A percentile compares a stretch with the other conserved stretches of the same genome.
phyloP scores from a whole-genome alignment of 371 early-diverging fungal species.

The Mucor plumbeus region DNA sequence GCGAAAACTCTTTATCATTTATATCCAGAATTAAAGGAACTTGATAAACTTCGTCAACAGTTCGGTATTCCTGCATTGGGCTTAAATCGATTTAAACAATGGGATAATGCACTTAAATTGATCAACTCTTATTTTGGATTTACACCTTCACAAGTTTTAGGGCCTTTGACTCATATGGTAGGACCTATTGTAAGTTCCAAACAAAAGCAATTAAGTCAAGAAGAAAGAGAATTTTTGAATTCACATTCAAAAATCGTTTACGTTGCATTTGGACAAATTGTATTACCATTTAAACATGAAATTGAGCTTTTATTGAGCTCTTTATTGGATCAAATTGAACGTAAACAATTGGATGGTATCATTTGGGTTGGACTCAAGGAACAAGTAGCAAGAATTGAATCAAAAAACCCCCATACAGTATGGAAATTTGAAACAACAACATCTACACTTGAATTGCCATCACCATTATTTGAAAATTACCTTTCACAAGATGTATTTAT shows the following conservation, averaged over 20 bases:
- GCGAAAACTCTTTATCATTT: slow-evolving; percentile 2
- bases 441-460: background rate
- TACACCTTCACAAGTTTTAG: slow-evolving; percentile 29
- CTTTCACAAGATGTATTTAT: slow-evolving; percentile 8
- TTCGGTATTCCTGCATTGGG: slow-evolving; percentile 12
- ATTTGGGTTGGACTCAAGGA: slow-evolving; percentile 32
- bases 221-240: slow-evolving; percentile 21
- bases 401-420: background rate
- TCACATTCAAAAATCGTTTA: slow-evolving; percentile 30
- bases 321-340: slow-evolving; percentile 27
- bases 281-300: slow-evolving; percentile 4
- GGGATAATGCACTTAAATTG: slow-evolving; percentile 23
- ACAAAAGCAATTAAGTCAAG: slow-evolving; percentile 14
- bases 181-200: slow-evolving; percentile 31
- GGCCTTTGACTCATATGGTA: slow-evolving; percentile 36
- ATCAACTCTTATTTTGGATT: slow-evolving; percentile 35
- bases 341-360: slow-evolving; percentile 32
- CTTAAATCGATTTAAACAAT: background rate
- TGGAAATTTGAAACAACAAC: background rate
- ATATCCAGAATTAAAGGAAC: slow-evolving; percentile 9
- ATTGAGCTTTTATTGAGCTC: slow-evolving; percentile 28
- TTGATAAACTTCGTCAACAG: slow-evolving; percentile 6
- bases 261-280: slow-evolving; percentile 43
- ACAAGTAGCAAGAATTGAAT: background rate
- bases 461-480: background rate